Evolutionary conservation across 1,284 basidiomycete species (phyloP).

Genomic region (Gymnopus androsaceus): DNA sequence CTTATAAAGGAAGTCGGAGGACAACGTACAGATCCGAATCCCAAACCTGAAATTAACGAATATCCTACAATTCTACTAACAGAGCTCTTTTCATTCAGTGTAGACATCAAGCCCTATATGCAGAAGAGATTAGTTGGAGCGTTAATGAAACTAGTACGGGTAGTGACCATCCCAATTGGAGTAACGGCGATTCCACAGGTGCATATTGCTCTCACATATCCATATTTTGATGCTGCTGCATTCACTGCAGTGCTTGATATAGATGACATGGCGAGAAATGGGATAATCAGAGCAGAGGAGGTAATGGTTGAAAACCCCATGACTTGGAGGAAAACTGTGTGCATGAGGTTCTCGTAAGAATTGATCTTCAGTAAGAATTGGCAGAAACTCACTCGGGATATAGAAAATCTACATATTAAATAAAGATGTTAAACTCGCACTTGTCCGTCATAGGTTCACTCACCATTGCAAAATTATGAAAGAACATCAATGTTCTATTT

Average conservation of each 20-base stretch:
- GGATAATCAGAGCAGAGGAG: slow-evolving; percentile 34
- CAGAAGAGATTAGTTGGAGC: background rate
- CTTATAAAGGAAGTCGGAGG: background rate
- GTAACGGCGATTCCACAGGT: slow-evolving; percentile 25
- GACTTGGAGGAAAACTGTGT: slow-evolving; percentile 35
- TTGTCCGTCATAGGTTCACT: slow-evolving; percentile 8
- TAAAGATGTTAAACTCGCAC: slow-evolving; percentile 3
- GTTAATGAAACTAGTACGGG: background rate
- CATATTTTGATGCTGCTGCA: slow-evolving; percentile 23
- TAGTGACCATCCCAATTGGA: slow-evolving; percentile 25
- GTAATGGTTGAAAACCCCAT: slow-evolving; percentile 28
- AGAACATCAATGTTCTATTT: slow-evolving; percentile 31
- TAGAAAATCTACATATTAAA: slow-evolving; percentile 36
- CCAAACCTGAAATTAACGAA: slow-evolving; percentile 31
- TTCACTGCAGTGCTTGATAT: slow-evolving; percentile 28
- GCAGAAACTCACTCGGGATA: slow-evolving; percentile 28
- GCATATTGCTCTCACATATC: slow-evolving; percentile 24
- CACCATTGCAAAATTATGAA: slow-evolving; percentile 34
- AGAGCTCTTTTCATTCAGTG: slow-evolving; percentile 29
- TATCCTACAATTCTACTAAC: slow-evolving; percentile 33
- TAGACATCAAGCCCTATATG: slow-evolving; percentile 22
- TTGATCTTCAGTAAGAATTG: background rate
- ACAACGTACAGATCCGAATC: slow-evolving; percentile 28
- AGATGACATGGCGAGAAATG: slow-evolving; percentile 31
- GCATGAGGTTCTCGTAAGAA: background rate